Percentiles rank a stretch among this genome's conserved stretches.
phyloP scores from a whole-genome alignment of 179 eudicot genomes.

The Silene vulgaris region DNA sequence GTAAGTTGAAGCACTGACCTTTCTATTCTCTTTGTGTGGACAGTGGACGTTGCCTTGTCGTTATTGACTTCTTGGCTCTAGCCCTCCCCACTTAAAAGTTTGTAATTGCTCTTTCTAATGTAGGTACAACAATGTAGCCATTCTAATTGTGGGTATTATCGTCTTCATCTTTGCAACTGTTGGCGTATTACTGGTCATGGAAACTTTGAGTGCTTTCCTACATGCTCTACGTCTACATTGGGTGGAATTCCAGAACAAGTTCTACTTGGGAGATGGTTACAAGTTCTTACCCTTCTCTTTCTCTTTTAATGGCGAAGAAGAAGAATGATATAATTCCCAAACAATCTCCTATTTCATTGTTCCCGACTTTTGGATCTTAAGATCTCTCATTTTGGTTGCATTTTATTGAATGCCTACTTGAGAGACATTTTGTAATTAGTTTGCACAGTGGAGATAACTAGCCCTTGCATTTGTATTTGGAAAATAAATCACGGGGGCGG shows the following conservation, averaged over 20 bases:
- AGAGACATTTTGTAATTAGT: conserved; percentile 19
- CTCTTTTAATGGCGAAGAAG: conserved; percentile 43
- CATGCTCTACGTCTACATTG: conserved; percentile 86
- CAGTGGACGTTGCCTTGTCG: background rate
- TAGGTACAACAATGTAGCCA: conserved; percentile 64
- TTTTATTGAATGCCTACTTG: background rate
- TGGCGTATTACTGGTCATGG: conserved; percentile 79
- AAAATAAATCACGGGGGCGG: conserved; percentile 23
- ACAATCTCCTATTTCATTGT: conserved; percentile 48
- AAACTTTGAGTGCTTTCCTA: conserved; percentile 79
- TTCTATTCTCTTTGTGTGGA: background rate
- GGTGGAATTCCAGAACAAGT: conserved; percentile 83
- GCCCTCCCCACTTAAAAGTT: background rate
- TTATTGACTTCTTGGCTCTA: background rate
- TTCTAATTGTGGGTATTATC: conserved; percentile 50
- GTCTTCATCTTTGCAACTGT: conserved; percentile 73
- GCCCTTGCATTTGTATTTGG: conserved; percentile 27
- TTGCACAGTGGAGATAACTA: conserved; percentile 27
- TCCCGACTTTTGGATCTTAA: conserved; percentile 18
- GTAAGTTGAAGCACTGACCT: conserved; percentile 36
- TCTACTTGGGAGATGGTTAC: conserved; percentile 80
- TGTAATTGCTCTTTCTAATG: conserved; percentile 18
- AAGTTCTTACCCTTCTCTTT: conserved; percentile 66
- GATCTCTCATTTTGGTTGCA: conserved; percentile 12
- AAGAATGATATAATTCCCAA: conserved; percentile 56